Conservation (phyloP, 768 basidiomycete genomes). For the Leccinellum rugosiceps region DNA sequence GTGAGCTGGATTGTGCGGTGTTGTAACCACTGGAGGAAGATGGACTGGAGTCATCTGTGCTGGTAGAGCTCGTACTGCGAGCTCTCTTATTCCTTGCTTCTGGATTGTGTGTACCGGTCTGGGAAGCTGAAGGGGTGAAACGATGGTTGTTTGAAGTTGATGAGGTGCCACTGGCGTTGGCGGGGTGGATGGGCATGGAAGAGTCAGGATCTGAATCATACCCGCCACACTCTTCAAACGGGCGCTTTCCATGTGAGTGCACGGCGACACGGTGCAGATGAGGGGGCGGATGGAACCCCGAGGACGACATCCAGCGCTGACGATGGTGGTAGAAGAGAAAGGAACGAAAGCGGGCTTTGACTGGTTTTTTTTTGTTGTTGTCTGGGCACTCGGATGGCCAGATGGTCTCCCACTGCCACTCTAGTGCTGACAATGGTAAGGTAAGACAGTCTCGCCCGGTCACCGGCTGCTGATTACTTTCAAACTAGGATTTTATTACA, state of each 20-base stretch:
- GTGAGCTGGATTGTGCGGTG: slow-evolving; percentile 35
- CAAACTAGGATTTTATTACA: too few relatives aligned
- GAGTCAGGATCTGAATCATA: slow-evolving; percentile 32
- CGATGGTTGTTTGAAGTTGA: slow-evolving; percentile 14
- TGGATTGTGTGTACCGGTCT: slow-evolving; percentile 31
- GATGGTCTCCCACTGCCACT: slow-evolving; percentile 8
- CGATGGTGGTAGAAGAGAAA: slow-evolving; percentile 20
- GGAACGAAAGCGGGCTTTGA: background rate
- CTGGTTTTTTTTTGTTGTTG: background rate
- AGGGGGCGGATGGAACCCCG: slow-evolving; percentile 20
- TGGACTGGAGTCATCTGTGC: slow-evolving; percentile 33
- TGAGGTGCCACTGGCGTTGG: slow-evolving; percentile 26
- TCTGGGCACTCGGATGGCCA: background rate
- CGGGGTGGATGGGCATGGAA: slow-evolving; percentile 25
- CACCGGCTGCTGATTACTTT: too few relatives aligned
- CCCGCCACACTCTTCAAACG: slow-evolving; percentile 32
- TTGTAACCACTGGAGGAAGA: slow-evolving; percentile 36
- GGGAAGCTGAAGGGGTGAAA: slow-evolving; percentile 5
- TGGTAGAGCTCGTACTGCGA: slow-evolving; percentile 49
- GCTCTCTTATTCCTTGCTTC: slow-evolving; percentile 58
- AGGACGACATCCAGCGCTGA: slow-evolving; percentile 21
- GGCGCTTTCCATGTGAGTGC: slow-evolving; percentile 30
- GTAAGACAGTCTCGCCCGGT: too few relatives aligned
- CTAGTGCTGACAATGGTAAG: too few relatives aligned
- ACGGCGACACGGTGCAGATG: slow-evolving; percentile 25